These are phyloP conservation scores for Rhododendron mucronatum DNA, from an alignment of 148 eudicot genomes.

Conservation along the genomic window DNA sequence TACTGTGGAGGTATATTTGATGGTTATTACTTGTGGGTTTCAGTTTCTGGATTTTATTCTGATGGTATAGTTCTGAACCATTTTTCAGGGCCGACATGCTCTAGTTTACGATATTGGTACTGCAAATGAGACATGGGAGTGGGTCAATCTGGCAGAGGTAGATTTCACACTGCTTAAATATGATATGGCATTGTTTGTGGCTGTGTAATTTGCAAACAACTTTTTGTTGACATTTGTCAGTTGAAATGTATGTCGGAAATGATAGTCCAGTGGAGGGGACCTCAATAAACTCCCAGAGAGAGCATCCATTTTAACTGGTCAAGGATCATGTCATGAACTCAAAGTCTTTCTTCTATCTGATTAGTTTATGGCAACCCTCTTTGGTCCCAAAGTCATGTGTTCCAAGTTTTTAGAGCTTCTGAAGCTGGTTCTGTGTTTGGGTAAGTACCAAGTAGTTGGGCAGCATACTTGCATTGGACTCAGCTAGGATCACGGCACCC, in stretches of 20 bases:
- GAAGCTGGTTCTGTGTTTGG: not conserved
- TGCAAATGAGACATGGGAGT: constrained; percentile 52
- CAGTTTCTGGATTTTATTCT: not conserved
- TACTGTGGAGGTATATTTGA: constrained; percentile 36
- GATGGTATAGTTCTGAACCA: constrained; percentile 12
- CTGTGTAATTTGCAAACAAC: not conserved
- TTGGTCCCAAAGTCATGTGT: not conserved
- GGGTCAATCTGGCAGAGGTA: constrained; percentile 65
- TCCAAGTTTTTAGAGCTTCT: not conserved
- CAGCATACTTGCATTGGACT: not conserved
- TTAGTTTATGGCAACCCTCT: not conserved
- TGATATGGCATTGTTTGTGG: not conserved
- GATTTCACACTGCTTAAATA: constrained; percentile 5
- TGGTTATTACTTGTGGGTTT: not conserved
- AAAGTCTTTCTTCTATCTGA: not conserved
- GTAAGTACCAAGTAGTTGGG: not conserved
- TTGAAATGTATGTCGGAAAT: not conserved
- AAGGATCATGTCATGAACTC: not conserved
- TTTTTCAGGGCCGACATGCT: constrained; percentile 49
- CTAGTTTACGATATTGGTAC: constrained; percentile 53
- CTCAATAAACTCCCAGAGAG: not conserved
- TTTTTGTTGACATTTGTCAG: not conserved
- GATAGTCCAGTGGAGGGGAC: not conserved
- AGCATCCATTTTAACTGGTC: not conserved
- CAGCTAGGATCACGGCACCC: not conserved